These are phyloP conservation scores for Cyclostephanos invisitatus DNA, from an alignment of 108 stramenopile species.

Conservation along the genomic window DNA sequence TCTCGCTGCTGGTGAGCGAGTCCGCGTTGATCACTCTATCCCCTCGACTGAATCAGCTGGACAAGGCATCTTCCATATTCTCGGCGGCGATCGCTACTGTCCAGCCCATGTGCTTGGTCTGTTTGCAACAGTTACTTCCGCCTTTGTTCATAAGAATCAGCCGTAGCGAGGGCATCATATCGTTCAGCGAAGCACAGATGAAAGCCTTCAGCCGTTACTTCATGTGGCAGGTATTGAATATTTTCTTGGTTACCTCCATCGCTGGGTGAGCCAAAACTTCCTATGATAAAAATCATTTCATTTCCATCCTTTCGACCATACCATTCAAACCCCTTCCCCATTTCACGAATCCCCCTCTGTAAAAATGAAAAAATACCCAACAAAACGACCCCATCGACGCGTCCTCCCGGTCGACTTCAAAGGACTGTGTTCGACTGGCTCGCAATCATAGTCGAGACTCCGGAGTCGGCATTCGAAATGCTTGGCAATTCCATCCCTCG, in stretches of 20 bases:
- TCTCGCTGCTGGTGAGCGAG: conserved; percentile 87
- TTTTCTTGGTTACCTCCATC: conserved; percentile 91
- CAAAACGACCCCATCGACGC: too few relatives aligned
- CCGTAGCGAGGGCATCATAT: conserved; percentile 71
- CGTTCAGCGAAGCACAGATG: conserved; percentile 88
- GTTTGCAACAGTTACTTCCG: conserved; percentile 81
- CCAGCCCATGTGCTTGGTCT: conserved; percentile 85
- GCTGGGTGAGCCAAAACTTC: conserved; percentile 45
- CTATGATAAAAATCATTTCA: too few relatives aligned
- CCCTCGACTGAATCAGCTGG: conserved; percentile 75
- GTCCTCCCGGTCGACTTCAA: too few relatives aligned
- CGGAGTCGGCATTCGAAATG: conserved; percentile 85
- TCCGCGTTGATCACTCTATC: conserved; percentile 77
- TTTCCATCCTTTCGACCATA: too few relatives aligned
- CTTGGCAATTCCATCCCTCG: conserved; percentile 88
- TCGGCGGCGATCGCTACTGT: conserved; percentile 79
- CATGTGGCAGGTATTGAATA: conserved; percentile 86
- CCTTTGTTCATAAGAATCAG: conserved; percentile 82
- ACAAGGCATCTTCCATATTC: conserved; percentile 79
- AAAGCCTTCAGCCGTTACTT: conserved; percentile 90
- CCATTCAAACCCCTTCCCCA: too few relatives aligned
- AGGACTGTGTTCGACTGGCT: conserved; percentile 83
- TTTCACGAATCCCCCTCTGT: too few relatives aligned
- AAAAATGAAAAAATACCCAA: too few relatives aligned
- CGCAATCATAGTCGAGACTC: conserved; percentile 81